These are phyloP conservation scores for Linum trigynum DNA, from an alignment of 345 rosid species.

Conservation along the genomic window DNA sequence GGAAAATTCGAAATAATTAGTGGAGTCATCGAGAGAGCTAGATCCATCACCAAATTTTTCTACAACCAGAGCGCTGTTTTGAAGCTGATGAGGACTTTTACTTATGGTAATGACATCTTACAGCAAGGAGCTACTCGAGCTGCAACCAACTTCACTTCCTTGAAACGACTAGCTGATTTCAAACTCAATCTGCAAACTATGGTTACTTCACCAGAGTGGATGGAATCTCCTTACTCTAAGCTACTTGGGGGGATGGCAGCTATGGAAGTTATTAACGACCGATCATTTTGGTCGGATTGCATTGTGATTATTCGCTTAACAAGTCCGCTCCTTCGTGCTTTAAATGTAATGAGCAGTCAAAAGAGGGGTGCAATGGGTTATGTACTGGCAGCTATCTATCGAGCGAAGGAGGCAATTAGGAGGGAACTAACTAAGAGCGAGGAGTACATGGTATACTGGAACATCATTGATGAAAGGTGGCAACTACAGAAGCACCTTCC, in stretches of 20 bases:
- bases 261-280: conserved; percentile 52
- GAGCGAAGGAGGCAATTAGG: conserved; percentile 76
- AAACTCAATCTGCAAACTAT: conserved; percentile 62
- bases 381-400: conserved; percentile 66
- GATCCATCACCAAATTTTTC: conserved; percentile 63
- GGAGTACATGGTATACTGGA: conserved; percentile 68
- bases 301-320: conserved; percentile 42
- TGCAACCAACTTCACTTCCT: conserved; percentile 60
- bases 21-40: conserved; percentile 59
- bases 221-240: conserved; percentile 56
- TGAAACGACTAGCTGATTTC: conserved; percentile 46
- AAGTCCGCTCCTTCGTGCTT: conserved; percentile 53
- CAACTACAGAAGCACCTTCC: conserved; percentile 58
- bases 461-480: conserved; percentile 77
- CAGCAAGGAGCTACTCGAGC: conserved; percentile 47
- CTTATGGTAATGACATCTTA: conserved; percentile 64
- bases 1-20: conserved; percentile 57
- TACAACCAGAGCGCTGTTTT: conserved; percentile 62
- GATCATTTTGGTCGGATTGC: conserved; percentile 74
- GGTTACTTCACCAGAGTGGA: conserved; percentile 88
- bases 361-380: conserved; percentile 85
- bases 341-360: conserved; percentile 43
- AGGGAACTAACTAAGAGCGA: conserved; percentile 54
- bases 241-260: conserved; percentile 59
- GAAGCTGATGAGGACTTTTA: conserved; percentile 65